Conservation (phyloP, 176 grass and related monocot genomes). For the Echinochloa phyllopogon region DNA sequence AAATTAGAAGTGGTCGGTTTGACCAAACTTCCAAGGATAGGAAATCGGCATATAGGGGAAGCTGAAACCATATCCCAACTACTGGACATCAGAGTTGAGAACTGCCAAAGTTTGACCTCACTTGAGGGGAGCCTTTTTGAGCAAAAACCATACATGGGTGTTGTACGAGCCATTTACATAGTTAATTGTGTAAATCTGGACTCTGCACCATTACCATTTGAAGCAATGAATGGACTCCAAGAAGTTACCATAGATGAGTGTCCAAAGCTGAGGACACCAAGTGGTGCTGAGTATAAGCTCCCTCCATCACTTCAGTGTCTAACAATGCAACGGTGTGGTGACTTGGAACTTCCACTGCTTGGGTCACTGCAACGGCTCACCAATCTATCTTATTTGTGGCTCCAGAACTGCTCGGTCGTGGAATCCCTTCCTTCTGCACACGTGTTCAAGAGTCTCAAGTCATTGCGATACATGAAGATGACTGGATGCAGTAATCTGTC, state of each 20-base stretch:
- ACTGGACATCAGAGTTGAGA: no score
- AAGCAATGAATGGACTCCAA: conserved; percentile 1
- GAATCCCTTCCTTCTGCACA: conserved; percentile 21
- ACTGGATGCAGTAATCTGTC: not conserved
- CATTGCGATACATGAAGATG: not conserved
- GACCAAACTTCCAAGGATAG: conserved; percentile 12
- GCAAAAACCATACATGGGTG: not conserved
- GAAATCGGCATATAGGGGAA: not conserved
- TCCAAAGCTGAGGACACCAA: conserved; percentile 1
- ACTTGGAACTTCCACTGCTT: conserved; percentile 18
- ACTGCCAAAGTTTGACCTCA: not conserved
- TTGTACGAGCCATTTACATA: not conserved
- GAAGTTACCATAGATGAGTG: accelerated
- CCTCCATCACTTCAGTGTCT: not conserved
- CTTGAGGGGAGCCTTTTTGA: not conserved
- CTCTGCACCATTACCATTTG: conserved; percentile 3
- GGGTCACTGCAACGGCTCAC: not conserved
- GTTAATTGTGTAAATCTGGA: not conserved
- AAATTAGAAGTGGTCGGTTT: not conserved
- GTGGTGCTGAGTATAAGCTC: not conserved
- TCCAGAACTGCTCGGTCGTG: not conserved
- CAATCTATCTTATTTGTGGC: not conserved
- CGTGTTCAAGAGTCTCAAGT: not conserved
- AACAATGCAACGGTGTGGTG: not conserved
- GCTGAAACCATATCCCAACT: not conserved